Evolutionary conservation across 495 filamentous ascomycete genomes (phyloP), one percentile per base, ranked within the genome.

Genomic region (Bombardia bombarda): DNA sequence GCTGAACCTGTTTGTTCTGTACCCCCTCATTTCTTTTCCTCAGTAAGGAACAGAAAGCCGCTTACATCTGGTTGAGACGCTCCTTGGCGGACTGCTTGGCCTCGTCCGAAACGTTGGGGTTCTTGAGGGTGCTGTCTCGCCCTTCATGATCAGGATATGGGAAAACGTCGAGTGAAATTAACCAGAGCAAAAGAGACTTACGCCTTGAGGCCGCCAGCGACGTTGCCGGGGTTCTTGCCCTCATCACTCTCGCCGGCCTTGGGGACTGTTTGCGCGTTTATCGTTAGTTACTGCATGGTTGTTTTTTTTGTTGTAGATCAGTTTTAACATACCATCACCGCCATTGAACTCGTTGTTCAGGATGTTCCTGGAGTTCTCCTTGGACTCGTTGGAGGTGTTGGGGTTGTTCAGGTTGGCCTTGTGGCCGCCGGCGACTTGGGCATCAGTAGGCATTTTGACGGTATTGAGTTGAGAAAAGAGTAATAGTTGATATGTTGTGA

Each of bases 351-450:
- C 62, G n/a, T 65, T 51, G 1, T 72, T 57, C 35, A 72, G 58
- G 14, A 70, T 55, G 16, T 60, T 46, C 39, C 57, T 55, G 8
- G 63, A 68, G 46, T 66, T 59, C 46, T 67, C 43, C 55, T 62
- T 65, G 25, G 62, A 50, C 42, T 53, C 52, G 14, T 59, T 24
- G 14, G 53, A 60, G 40, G 49, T 59, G 60, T 64, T 70, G 34
- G 70, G 65, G 58, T 71, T 74, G 47, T 65, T 64, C 40, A 72
- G 40, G 50, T 64, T 74, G 38, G 66, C 70, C 62, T 71, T 72
- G 61, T 70, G 67, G 46, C 67, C 68, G 41, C 67, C 65, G 38
- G 67, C 58, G 33, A 72, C 43, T 32, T 65, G 60, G 50, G 57
- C 52, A 22, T 61, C 58, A 38, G 55, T 45, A 57, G 57, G 50